Evolutionary conservation across 176 grass and related monocot species (phyloP).

Genomic region (Pontederia paniculata): DNA sequence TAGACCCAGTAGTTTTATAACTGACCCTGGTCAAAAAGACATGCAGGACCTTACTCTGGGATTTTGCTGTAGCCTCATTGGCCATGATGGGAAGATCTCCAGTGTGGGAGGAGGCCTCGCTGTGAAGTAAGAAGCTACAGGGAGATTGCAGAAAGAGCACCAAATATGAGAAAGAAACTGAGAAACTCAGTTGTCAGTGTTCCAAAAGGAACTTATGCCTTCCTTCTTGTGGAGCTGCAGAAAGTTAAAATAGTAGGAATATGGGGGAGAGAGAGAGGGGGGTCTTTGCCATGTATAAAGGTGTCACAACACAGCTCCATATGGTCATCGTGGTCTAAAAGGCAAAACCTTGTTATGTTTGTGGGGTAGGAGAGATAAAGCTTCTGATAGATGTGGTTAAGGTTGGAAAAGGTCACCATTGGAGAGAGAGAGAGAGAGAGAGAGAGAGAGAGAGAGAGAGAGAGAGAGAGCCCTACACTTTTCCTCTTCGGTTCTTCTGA

Average conservation of each 20-base stretch:
- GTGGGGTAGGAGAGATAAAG: background rate
- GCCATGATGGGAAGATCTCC: conserved; percentile 87
- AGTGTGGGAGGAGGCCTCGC: conserved; percentile 57
- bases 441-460: conserved; percentile 9
- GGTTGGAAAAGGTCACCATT: conserved; percentile 6
- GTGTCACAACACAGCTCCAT: background rate
- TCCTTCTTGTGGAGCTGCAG: conserved; percentile 26
- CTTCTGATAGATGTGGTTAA: conserved; percentile 7
- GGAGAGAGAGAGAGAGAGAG: background rate
- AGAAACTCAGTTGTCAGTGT: conserved; percentile 24
- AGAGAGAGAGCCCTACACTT: conserved; percentile 29
- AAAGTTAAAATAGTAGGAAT: conserved; percentile 22
- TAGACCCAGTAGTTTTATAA: background rate
- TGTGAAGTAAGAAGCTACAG: conserved; percentile 57
- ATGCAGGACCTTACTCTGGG: conserved; percentile 51
- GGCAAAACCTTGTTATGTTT: background rate
- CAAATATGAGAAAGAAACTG: conserved; percentile 33
- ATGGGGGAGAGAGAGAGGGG: too few species aligned
- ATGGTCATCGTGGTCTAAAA: background rate
- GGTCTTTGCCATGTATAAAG: too few species aligned
- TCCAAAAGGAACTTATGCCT: conserved; percentile 31
- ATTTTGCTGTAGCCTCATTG: conserved; percentile 55
- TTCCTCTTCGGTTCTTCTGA: conserved; percentile 36
- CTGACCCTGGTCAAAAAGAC: background rate
- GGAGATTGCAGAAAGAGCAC: conserved; percentile 35